Conservation (phyloP, 176 grass and related monocot species). For the Bolboschoenus planiculmis region DNA sequence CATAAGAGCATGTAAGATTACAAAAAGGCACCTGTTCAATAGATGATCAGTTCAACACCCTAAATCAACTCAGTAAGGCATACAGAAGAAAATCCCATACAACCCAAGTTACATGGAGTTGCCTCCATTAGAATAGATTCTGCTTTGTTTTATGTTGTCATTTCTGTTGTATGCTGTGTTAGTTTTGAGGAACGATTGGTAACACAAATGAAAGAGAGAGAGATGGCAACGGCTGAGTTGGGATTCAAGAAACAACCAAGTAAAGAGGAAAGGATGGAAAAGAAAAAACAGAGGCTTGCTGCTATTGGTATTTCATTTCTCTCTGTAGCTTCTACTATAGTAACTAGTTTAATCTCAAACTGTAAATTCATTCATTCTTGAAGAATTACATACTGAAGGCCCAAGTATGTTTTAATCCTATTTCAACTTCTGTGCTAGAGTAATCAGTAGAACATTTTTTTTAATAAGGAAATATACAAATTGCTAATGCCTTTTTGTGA, state of each 20-base stretch:
- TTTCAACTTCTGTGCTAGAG: not conserved
- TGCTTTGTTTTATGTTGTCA: not conserved
- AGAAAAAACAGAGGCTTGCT: slow-evolving; percentile 93
- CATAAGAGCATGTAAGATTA: not conserved
- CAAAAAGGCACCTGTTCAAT: not conserved
- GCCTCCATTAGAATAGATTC: not conserved
- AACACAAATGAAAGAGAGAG: slow-evolving; percentile 83
- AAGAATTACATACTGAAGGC: not conserved
- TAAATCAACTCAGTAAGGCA: not conserved
- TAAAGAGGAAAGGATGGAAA: slow-evolving; percentile 81
- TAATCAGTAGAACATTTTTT: not conserved
- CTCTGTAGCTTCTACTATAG: not conserved
- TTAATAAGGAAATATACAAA: not conserved
- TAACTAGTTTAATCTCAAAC: not conserved
- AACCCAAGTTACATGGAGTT: not conserved
- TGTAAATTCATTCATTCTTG: not conserved
- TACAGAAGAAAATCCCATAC: not conserved
- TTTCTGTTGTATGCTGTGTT: not conserved
- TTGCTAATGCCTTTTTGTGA: slow-evolving; percentile 4
- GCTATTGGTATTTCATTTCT: slow-evolving; percentile 66
- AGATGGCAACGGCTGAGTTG: slow-evolving; percentile 52
- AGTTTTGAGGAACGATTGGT: slow-evolving; percentile 87
- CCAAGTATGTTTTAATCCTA: not conserved
- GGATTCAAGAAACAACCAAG: slow-evolving; percentile 86
- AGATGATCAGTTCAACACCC: not conserved